Percentiles rank a stretch among this genome's conserved stretches.
Evolutionary conservation across 1,284 basidiomycete genomes (phyloP).

Genomic region (Pseudozyma hubeiensis): DNA sequence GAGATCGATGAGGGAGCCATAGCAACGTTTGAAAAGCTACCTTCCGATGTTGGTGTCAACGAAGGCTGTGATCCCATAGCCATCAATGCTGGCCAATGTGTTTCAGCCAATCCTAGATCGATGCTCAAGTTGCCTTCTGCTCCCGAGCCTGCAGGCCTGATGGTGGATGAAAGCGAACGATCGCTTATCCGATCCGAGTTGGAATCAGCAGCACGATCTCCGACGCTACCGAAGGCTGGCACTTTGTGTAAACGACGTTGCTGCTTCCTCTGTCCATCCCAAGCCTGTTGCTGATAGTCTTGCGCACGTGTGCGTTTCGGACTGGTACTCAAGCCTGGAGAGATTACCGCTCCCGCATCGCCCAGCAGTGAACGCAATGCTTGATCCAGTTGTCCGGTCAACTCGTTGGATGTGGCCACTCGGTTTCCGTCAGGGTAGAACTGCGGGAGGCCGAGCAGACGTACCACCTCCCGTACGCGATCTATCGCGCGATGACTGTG

Average conservation of each 20-base stretch:
- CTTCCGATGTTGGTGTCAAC: conserved; percentile 25
- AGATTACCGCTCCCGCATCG: conserved; percentile 19
- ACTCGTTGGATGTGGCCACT: conserved; percentile 15
- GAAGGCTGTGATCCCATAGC: neutral
- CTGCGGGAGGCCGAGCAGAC: conserved; percentile 26
- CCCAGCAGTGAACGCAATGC: conserved; percentile 30
- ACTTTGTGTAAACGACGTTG: too few relatives aligned
- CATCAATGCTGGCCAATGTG: conserved; percentile 18
- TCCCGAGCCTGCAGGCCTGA: neutral
- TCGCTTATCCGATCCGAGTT: neutral
- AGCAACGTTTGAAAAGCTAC: conserved; percentile 15
- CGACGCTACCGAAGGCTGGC: too few relatives aligned
- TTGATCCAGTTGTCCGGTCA: conserved; percentile 29
- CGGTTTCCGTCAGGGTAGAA: conserved; percentile 43
- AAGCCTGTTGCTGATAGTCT: neutral
- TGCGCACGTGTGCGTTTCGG: conserved; percentile 21
- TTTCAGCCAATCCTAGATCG: conserved; percentile 15
- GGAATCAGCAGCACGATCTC: too few relatives aligned
- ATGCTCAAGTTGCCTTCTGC: conserved; percentile 6
- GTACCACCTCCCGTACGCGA: conserved; percentile 17
- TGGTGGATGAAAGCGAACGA: neutral
- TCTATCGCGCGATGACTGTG: conserved; percentile 11
- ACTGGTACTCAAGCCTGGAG: neutral
- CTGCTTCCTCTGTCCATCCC: neutral
- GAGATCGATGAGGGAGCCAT: conserved; percentile 26